Conservation (phyloP, 495 filamentous ascomycete species). For the Aspergillus nidulans region DNA sequence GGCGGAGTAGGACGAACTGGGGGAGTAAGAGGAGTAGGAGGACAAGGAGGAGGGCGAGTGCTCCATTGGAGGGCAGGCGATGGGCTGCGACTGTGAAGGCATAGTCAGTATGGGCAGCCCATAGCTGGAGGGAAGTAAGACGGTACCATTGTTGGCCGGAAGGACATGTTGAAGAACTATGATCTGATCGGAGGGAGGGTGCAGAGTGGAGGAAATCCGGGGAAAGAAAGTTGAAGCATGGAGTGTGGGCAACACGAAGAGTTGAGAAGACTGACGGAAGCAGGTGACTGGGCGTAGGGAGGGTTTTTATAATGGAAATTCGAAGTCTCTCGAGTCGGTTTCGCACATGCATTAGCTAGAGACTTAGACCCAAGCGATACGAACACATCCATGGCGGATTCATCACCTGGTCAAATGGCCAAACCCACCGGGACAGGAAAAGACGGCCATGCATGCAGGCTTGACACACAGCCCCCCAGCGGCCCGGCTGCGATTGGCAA, state of each 20-base stretch:
- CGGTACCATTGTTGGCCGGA: slow-evolving; percentile 6
- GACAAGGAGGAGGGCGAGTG: slow-evolving; percentile 19
- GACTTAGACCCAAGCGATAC: slow-evolving; percentile 12
- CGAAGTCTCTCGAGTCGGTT: slow-evolving; percentile 11
- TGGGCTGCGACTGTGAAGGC: slow-evolving; percentile 5
- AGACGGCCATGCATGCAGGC: slow-evolving; percentile 12
- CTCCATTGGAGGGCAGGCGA: slow-evolving; percentile 23
- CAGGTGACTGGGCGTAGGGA: slow-evolving; percentile 2
- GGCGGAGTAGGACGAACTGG: slow-evolving; percentile 18
- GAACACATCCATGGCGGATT: slow-evolving; percentile 20
- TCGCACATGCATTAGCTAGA: slow-evolving; percentile 21
- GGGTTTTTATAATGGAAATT: slow-evolving; percentile 2
- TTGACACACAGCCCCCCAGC: slow-evolving; percentile 18
- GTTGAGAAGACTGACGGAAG: slow-evolving; percentile 1
- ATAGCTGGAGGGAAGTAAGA: background rate
- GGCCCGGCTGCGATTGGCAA: slow-evolving; percentile 10
- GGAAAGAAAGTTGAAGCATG: slow-evolving; percentile 10
- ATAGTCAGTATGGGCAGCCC: background rate
- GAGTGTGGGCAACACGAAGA: background rate
- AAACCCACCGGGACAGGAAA: background rate
- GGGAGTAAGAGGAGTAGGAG: slow-evolving; percentile 11
- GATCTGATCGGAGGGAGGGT: slow-evolving; percentile 1
- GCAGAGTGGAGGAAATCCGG: slow-evolving; percentile 1
- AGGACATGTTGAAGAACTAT: slow-evolving; percentile 11
- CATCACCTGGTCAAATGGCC: slow-evolving; percentile 21